Percentiles rank a stretch among this genome's conserved stretches.
phyloP scores from a whole-genome alignment of 345 rosid genomes.

The Mercurialis annua region DNA sequence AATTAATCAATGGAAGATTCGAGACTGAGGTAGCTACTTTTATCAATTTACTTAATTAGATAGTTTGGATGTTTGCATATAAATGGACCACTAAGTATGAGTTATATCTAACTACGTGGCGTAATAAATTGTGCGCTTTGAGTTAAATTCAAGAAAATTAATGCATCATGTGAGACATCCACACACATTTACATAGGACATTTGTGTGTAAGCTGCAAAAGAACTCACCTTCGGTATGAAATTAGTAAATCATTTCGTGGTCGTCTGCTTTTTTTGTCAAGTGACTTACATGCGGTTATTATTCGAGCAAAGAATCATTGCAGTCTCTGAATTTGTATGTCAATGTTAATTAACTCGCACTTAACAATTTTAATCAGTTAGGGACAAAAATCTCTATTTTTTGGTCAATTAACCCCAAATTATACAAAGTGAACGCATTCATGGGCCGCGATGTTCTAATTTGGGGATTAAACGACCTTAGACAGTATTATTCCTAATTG shows the following conservation, averaged over 20 bases:
- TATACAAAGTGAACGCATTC: no score
- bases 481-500: no score
- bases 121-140: background rate
- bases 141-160: background rate
- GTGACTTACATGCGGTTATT: background rate
- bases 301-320: no score
- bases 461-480: no score
- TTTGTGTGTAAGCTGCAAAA: background rate
- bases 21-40: slow-evolving; percentile 67
- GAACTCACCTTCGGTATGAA: background rate
- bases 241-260: background rate
- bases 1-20: slow-evolving; percentile 60
- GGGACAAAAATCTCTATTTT: no score
- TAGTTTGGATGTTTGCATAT: background rate
- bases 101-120: background rate
- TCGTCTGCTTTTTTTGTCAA: background rate
- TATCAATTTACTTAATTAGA: slow-evolving; percentile 1
- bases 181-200: background rate
- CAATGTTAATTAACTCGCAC: no score
- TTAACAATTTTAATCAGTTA: no score
- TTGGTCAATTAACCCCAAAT: no score
- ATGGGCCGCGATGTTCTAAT: no score
- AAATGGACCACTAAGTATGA: background rate
- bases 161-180: background rate
- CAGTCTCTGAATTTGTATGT: no score